These are phyloP conservation scores for Pyrenochaeta sp. DNA, from an alignment of 2,329 filamentous ascomycete species.

Conservation along the genomic window DNA sequence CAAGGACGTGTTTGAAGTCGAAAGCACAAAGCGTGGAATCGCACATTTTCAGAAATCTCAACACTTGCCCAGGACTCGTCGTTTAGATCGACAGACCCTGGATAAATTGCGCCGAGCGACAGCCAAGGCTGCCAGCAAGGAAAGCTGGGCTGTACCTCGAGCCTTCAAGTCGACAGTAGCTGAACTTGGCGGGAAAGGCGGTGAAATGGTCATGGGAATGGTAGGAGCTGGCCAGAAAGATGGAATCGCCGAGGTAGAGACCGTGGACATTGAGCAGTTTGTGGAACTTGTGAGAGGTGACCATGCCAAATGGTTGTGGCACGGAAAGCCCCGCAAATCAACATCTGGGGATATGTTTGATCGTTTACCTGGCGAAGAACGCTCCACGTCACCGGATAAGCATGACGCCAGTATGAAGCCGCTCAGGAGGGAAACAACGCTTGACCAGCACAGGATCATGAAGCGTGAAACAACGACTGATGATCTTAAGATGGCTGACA, in stretches of 20 bases:
- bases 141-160: constrained; percentile 90
- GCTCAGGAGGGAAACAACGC: constrained; percentile 60
- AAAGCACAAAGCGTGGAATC: constrained; percentile 82
- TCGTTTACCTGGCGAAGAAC: constrained; percentile 46
- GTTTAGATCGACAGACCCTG: constrained; percentile 83
- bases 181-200: constrained; percentile 90
- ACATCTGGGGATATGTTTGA: constrained; percentile 48
- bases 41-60: constrained; percentile 88
- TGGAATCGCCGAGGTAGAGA: constrained; percentile 91
- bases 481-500: constrained; percentile 33
- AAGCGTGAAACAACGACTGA: constrained; percentile 42
- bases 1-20: constrained; percentile 91
- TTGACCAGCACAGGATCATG: constrained; percentile 30
- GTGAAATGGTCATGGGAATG: constrained; percentile 95
- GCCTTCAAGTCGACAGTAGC: constrained; percentile 95
- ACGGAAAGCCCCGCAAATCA: constrained; percentile 81
- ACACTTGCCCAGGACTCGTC: constrained; percentile 77
- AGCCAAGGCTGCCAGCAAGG: constrained; percentile 85
- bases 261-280: constrained; percentile 85
- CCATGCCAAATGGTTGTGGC: constrained; percentile 91
- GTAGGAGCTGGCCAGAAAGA: constrained; percentile 83
- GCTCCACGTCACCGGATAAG: constrained; percentile 62
- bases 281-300: constrained; percentile 80
- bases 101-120: constrained; percentile 82
- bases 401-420: constrained; percentile 55